Conservation (phyloP, 73 alveolate genomes). For the Paramecium caudatum region DNA sequence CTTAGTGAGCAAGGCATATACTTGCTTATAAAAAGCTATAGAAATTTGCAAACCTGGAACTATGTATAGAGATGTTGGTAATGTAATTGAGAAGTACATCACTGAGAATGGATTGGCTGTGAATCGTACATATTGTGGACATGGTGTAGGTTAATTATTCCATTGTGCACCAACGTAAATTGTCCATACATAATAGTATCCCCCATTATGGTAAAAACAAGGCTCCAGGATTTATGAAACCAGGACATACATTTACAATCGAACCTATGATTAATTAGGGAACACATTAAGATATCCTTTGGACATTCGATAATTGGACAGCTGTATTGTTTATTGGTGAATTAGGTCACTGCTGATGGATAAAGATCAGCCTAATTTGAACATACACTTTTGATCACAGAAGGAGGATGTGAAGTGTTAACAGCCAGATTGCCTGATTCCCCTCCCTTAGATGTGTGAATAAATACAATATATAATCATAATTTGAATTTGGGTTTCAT, state of each 20-base stretch:
- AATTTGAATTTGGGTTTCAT: too few relatives aligned
- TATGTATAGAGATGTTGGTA: slow-evolving; percentile 87
- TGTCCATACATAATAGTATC: slow-evolving; percentile 75
- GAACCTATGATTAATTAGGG: slow-evolving; percentile 96
- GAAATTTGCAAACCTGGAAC: slow-evolving; percentile 93
- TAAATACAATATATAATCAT: slow-evolving; percentile 53
- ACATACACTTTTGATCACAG: slow-evolving; percentile 84
- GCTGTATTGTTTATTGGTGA: slow-evolving; percentile 67
- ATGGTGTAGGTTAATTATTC: slow-evolving; percentile 94
- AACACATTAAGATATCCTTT: slow-evolving; percentile 79
- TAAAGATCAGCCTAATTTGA: slow-evolving; percentile 84
- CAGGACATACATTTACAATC: slow-evolving; percentile 97
- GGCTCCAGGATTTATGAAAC: slow-evolving; percentile 86
- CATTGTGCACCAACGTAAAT: slow-evolving; percentile 88
- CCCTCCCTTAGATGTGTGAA: slow-evolving; percentile 78
- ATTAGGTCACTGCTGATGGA: slow-evolving; percentile 81
- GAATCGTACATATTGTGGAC: slow-evolving; percentile 92
- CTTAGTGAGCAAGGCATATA: slow-evolving; percentile 86
- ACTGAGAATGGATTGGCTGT: slow-evolving; percentile 87
- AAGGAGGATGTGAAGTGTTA: slow-evolving; percentile 83
- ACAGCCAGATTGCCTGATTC: slow-evolving; percentile 82
- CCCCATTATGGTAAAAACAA: slow-evolving; percentile 81
- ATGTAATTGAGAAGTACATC: slow-evolving; percentile 84
- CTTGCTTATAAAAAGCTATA: slow-evolving; percentile 85
- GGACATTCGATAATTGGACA: slow-evolving; percentile 87